Evolutionary conservation across 495 filamentous ascomycete genomes (phyloP).

Genomic region (Podospora fimiseda): DNA sequence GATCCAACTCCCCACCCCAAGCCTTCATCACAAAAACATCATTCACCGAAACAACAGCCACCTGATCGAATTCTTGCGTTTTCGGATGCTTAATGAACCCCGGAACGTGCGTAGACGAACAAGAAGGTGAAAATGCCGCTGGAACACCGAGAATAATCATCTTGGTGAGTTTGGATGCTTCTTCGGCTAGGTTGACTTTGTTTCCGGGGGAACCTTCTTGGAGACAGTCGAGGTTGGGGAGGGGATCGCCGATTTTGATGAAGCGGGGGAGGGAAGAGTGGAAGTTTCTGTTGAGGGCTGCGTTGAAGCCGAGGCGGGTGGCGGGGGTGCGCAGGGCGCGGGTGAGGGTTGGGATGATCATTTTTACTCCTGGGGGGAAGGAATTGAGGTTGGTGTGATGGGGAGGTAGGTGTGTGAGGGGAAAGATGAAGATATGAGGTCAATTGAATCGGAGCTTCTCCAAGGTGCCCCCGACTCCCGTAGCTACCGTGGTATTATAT

Average conservation of each 20-base stretch:
- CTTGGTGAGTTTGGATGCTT: conserved; percentile 59
- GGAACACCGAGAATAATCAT: conserved; percentile 80
- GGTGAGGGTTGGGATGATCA: conserved; percentile 5
- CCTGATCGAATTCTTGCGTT: conserved; percentile 65
- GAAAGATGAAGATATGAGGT: neutral
- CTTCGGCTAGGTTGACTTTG: conserved; percentile 77
- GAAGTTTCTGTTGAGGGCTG: conserved; percentile 35
- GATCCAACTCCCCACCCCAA: conserved; percentile 71
- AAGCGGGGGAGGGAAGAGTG: conserved; percentile 44
- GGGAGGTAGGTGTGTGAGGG: neutral
- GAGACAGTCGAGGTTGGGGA: conserved; percentile 56
- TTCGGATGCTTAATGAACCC: conserved; percentile 72
- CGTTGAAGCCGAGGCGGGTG: conserved; percentile 8
- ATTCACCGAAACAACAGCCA: conserved; percentile 89
- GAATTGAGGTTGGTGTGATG: neutral
- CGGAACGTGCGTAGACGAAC: conserved; percentile 73
- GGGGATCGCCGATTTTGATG: conserved; percentile 54
- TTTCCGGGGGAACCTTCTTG: conserved; percentile 64
- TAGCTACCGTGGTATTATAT: neutral
- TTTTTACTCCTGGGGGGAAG: neutral
- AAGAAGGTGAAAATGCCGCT: conserved; percentile 77
- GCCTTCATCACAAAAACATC: conserved; percentile 96
- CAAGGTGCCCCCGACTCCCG: too few species aligned
- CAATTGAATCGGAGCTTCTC: too few species aligned
- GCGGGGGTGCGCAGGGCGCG: neutral